These are phyloP conservation scores for Tolypocladium tropicale DNA, from an alignment of 2,329 filamentous ascomycete genomes.

Conservation along the genomic window DNA sequence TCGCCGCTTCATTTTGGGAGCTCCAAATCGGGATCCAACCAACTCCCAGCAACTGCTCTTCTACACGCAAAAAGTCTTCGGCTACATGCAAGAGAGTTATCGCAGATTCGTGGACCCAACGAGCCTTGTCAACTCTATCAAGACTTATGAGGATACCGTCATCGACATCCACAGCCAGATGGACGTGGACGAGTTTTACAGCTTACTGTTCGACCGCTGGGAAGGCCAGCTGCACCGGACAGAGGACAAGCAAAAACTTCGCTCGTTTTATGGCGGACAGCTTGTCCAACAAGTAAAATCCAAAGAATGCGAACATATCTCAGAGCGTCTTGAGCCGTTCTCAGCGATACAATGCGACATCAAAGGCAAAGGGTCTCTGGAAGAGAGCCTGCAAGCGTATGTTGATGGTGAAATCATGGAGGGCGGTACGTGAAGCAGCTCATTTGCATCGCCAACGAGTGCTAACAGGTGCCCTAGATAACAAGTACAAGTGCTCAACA, in stretches of 20 bases:
- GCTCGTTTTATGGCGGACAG: slow-evolving; percentile 82
- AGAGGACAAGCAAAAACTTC: slow-evolving; percentile 62
- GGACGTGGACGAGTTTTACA: slow-evolving; percentile 98
- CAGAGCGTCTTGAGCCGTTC: slow-evolving; percentile 80
- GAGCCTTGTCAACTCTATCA: slow-evolving; percentile 63
- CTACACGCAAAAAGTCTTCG: slow-evolving; percentile 75
- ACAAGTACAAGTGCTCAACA: slow-evolving; percentile 93
- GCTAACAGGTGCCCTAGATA: slow-evolving; percentile 44
- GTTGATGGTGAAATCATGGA: slow-evolving; percentile 95
- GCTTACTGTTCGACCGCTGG: slow-evolving; percentile 82
- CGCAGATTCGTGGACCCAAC: slow-evolving; percentile 64
- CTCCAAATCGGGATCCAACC: slow-evolving; percentile 43
- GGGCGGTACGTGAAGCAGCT: slow-evolving; percentile 45
- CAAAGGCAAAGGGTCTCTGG: slow-evolving; percentile 74
- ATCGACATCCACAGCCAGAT: slow-evolving; percentile 90
- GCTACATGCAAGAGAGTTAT: slow-evolving; percentile 74
- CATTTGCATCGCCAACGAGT: not conserved
- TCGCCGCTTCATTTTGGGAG: slow-evolving; percentile 67
- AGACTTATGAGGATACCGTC: slow-evolving; percentile 67
- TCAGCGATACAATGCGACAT: slow-evolving; percentile 95
- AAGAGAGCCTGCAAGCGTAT: slow-evolving; percentile 88
- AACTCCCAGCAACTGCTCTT: slow-evolving; percentile 57
- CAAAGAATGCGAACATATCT: slow-evolving; percentile 88
- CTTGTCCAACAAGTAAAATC: slow-evolving; percentile 93
- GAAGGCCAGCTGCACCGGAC: slow-evolving; percentile 65